These are phyloP conservation scores for Tolypocladium tropicale DNA, from an alignment of 2,329 filamentous ascomycete species.

Conservation along the genomic window DNA sequence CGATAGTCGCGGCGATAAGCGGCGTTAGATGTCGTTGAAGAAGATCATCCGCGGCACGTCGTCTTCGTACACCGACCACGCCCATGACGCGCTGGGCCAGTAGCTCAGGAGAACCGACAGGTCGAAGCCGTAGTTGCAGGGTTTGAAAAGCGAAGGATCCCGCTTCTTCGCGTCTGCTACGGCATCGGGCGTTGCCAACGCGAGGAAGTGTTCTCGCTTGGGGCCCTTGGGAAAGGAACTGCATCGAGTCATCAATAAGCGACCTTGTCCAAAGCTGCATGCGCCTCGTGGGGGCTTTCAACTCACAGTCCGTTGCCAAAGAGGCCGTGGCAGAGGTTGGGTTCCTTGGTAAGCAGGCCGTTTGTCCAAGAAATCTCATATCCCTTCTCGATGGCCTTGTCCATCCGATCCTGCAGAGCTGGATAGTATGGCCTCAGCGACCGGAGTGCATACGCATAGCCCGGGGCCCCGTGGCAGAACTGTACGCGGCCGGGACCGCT, in stretches of 20 bases:
- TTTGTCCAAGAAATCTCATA: slow-evolving; percentile 43
- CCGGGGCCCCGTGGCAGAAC: slow-evolving; percentile 58
- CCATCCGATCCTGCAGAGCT: slow-evolving; percentile 39
- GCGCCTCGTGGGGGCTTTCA: background rate
- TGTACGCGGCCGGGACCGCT: slow-evolving; percentile 35
- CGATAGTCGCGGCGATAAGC: background rate
- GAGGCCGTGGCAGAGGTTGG: slow-evolving; percentile 56
- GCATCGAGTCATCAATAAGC: slow-evolving; percentile 14
- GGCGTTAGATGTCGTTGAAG: slow-evolving; percentile 23
- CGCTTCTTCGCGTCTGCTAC: slow-evolving; percentile 32
- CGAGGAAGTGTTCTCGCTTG: slow-evolving; percentile 43
- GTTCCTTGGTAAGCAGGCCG: slow-evolving; percentile 52
- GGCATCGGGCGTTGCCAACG: slow-evolving; percentile 44
- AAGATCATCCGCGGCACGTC: slow-evolving; percentile 23
- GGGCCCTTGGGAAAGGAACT: slow-evolving; percentile 18
- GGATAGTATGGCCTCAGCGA: slow-evolving; percentile 48
- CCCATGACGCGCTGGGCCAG: slow-evolving; percentile 26
- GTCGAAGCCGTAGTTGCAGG: slow-evolving; percentile 24
- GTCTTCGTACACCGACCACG: slow-evolving; percentile 23
- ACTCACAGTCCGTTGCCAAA: slow-evolving; percentile 53
- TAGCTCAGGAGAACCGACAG: slow-evolving; percentile 23
- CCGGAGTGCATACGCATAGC: slow-evolving; percentile 47
- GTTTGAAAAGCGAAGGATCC: slow-evolving; percentile 22
- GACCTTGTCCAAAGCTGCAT: background rate
- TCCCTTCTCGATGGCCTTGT: slow-evolving; percentile 38